phyloP scores from a whole-genome alignment of 805 yeast species.

The Ogataea nonfermentans region DNA sequence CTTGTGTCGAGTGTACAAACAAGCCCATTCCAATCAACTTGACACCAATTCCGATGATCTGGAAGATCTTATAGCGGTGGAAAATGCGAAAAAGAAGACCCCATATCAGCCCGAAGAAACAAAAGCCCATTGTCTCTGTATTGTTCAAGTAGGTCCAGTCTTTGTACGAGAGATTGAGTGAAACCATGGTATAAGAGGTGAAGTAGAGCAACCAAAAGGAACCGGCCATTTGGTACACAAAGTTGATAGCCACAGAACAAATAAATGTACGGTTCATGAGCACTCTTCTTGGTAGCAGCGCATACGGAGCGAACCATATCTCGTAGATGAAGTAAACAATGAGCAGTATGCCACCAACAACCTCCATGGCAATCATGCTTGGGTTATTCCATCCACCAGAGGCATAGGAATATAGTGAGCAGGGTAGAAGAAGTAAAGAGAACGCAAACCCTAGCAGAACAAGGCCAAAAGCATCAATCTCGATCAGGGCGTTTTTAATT shows the following conservation, averaged over 20 bases:
- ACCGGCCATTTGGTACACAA: slow-evolving; percentile 6
- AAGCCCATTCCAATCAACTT: slow-evolving; percentile 32
- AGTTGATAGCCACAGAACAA: slow-evolving; percentile 34
- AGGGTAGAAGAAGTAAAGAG: slow-evolving; percentile 39
- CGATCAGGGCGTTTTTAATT: slow-evolving; percentile 26
- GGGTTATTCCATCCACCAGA: slow-evolving; percentile 37
- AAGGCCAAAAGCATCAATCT: slow-evolving; percentile 40
- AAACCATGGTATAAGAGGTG: slow-evolving; percentile 36
- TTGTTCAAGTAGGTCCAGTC: slow-evolving; percentile 41
- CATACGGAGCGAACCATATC: slow-evolving; percentile 34
- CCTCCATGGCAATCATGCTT: slow-evolving; percentile 42
- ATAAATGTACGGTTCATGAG: slow-evolving; percentile 38
- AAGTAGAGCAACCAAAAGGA: slow-evolving; percentile 27
- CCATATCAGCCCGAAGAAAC: slow-evolving; percentile 38
- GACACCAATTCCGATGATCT: slow-evolving; percentile 34
- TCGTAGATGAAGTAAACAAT: slow-evolving; percentile 34
- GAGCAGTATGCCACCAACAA: slow-evolving; percentile 37
- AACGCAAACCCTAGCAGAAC: slow-evolving; percentile 40
- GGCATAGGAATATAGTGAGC: slow-evolving; percentile 36
- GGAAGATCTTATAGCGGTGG: slow-evolving; percentile 39
- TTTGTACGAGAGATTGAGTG: slow-evolving; percentile 30
- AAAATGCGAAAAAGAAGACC: slow-evolving; percentile 35
- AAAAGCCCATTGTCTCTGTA: slow-evolving; percentile 36
- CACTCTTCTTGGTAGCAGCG: slow-evolving; percentile 38
- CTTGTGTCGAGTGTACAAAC: slow-evolving; percentile 3